Percentiles rank a stretch among this genome's conserved stretches.
Conservation (phyloP, 148 eudicot species). For the Selenicereus undatus region DNA sequence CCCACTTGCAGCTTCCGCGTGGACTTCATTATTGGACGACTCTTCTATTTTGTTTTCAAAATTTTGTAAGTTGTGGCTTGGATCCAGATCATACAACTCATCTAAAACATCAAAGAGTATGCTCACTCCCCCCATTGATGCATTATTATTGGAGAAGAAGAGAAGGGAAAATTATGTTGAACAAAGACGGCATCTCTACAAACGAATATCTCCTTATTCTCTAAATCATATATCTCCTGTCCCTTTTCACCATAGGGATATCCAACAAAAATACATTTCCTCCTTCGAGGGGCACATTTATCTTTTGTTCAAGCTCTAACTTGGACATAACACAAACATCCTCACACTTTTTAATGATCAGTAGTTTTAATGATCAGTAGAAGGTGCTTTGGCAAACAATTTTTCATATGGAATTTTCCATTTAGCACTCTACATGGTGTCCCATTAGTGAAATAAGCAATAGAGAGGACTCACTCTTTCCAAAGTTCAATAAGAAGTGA, state of each 20-base stretch:
- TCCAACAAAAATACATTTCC: background rate
- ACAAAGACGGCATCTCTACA: background rate
- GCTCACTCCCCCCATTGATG: no score
- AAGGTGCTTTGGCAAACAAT: background rate
- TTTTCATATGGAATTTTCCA: background rate
- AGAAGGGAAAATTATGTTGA: background rate
- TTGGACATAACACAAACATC: background rate
- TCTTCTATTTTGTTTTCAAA: no score
- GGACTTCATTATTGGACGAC: no score
- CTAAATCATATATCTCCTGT: background rate
- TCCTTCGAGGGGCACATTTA: background rate
- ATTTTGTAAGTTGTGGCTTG: no score
- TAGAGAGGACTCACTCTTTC: background rate
- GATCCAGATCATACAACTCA: no score
- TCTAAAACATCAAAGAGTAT: no score
- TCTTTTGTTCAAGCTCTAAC: background rate
- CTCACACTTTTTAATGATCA: no score
- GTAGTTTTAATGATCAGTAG: no score
- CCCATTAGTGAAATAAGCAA: background rate
- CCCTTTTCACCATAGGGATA: background rate
- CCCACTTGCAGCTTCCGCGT: no score
- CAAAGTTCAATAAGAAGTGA: background rate
- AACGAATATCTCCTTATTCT: no score
- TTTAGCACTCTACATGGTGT: background rate
- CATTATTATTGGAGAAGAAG: no score